Base-by-base conservation (phyloP, 2,329 filamentous ascomycete genomes). In the Pseudogymnoascus sp. region DNA sequence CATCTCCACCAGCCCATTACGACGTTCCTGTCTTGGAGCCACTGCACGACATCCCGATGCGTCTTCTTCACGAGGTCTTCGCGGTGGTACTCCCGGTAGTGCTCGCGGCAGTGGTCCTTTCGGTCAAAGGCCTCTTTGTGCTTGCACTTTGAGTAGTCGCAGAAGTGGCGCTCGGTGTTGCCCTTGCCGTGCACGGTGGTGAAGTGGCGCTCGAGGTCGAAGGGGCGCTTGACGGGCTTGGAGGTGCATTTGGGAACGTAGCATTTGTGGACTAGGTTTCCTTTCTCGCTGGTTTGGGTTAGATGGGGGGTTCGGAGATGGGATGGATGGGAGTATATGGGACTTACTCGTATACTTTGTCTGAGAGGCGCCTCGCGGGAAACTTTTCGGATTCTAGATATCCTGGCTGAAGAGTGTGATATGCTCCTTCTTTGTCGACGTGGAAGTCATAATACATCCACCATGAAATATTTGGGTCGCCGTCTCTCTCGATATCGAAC, bases 61-160 rank as follows among this genome's bases (percentile, higher is more conserved):
- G 66, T 62, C 2, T 60, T 45, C 23, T 64, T 60, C 0, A 69
- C 68, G 12, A 74, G 61, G 61, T 79, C 75, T 43, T 77, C 72
- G 38, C 78, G 75, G 65, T 82, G 80, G 63, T 74, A 80, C 59
- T 79, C 78, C 25, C 79, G 71, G 41, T 79, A 69, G 64, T 83
- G 80, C 63, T 82, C 80, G 18, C 75, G 71, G 52, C 78, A 74
- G 67, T 82, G 80, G 63, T 83, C 80, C 60, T 76, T 75, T 7
- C 80, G 70, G 1, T 74, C 77, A 64, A 82, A 82, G 0, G 78
- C 75, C 0, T 63, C 61, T 0, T 67, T 67, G 1, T 75, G 67
- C 28, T 60, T 58, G 55, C 76, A 77, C 9, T 65, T 68, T 1
- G 60, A 58, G 21, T 69, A 69, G 23, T 69, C 65, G 64, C 76